Base-by-base conservation (phyloP, 2,329 filamentous ascomycete species). In the Ilyonectria mors-panacis region DNA sequence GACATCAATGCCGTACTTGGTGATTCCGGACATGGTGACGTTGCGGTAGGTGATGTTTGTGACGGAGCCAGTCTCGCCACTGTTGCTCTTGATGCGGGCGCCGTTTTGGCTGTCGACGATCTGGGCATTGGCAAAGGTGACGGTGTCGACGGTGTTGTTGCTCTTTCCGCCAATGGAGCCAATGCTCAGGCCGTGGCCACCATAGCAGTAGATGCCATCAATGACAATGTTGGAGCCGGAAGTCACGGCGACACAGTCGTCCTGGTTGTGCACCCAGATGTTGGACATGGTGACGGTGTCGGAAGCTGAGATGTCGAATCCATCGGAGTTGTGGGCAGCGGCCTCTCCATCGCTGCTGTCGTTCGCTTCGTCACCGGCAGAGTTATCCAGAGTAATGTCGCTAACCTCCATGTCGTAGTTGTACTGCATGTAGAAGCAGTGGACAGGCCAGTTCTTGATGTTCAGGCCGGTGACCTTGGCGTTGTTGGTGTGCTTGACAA, bases 201-300 rank as follows among this genome's bases (percentile, higher is more conserved):
- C 79, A 30, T 76, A 81, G 77, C 84, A 85, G 69, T 78, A 76
- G 26, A 80, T 76, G 59, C 77, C 78, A 62, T 76, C 80, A 74
- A 85, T 83, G 53, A 78, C 79, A 67, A 85, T 85, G 69, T 83
- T 78, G 23, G 76, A 79, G 7, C 83, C 84, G 6, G 84, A 86
- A 76, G 87, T 89, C 56, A 86, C 72, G 12, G 87, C 86, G 19
- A 89, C 80, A 71, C 87, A 89, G 73, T 89, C 87, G 69, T 89
- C 87, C 78, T 89, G 87, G 80, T 89, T 89, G 73, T 86, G 83
- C 53, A 89, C 81, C 58, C 79, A 83, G 53, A 85, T 85, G 55
- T 83, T 83, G 26, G 78, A 79, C 62, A 89, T 87, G 56, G 80
- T 83, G 48, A 89, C 80, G 59, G 81, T 80, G 33, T 76, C 80